Percentiles rank a stretch among this genome's conserved stretches.
These are phyloP conservation scores for Cryphonectria nitschkei DNA, from an alignment of 2,329 filamentous ascomycete genomes.

Conservation along the genomic window DNA sequence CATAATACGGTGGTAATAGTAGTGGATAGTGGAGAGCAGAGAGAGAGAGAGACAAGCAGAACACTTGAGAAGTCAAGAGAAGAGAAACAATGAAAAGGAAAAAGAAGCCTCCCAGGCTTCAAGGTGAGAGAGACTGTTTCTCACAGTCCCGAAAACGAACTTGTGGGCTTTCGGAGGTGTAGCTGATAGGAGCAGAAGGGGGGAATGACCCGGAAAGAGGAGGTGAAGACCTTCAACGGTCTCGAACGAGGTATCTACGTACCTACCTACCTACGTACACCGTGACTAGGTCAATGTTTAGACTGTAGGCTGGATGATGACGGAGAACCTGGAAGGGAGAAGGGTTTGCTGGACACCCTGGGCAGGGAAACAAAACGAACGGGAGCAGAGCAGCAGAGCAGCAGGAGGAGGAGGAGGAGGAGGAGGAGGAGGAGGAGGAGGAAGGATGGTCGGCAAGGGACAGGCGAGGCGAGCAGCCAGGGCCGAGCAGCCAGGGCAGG, in stretches of 20 bases:
- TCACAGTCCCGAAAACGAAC: neutral
- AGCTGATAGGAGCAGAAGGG: neutral
- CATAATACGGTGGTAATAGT: conserved; percentile 9
- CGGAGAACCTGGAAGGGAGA: neutral
- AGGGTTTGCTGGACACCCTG: neutral
- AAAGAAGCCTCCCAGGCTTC: neutral
- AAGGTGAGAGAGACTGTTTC: neutral
- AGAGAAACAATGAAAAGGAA: too few relatives aligned
- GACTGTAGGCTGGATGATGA: neutral
- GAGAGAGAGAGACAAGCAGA: neutral
- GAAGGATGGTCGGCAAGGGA: neutral
- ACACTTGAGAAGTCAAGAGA: neutral
- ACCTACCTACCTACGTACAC: neutral
- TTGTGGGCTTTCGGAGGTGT: neutral
- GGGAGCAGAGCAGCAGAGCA: neutral
- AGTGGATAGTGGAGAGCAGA: conserved; percentile 8
- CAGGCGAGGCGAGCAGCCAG: neutral
- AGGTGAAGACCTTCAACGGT: conserved; percentile 7
- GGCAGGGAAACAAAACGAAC: neutral
- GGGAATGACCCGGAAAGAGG: neutral
- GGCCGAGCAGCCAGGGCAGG: neutral
- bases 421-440: neutral
- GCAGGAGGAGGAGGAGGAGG: neutral
- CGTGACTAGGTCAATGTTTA: neutral
- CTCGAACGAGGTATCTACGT: neutral